Percentiles rank a stretch among this genome's conserved stretches.
These are phyloP conservation scores for Clonostachys solani DNA, from an alignment of 2,329 filamentous ascomycete genomes.

Conservation along the genomic window DNA sequence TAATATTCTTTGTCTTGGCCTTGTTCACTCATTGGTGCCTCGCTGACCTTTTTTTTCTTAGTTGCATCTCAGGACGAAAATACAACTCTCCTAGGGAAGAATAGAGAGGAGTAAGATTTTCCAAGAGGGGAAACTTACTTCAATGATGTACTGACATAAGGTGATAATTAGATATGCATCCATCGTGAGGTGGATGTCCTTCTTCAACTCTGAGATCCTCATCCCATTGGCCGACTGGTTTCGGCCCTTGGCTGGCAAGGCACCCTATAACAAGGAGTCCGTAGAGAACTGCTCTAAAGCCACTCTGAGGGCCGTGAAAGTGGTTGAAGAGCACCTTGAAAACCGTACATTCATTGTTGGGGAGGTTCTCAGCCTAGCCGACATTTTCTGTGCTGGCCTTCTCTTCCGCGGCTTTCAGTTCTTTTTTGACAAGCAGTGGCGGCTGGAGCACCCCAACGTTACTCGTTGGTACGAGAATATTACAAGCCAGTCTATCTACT, in stretches of 20 bases:
- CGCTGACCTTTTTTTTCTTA: constrained; percentile 26
- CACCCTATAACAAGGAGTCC: constrained; percentile 95
- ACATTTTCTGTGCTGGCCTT: constrained; percentile 77
- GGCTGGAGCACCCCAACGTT: constrained; percentile 74
- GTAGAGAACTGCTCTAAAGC: constrained; percentile 75
- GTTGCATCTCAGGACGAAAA: constrained; percentile 99
- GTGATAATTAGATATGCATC: constrained; percentile 68
- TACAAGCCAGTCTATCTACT: constrained; percentile 87
- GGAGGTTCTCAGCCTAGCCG: constrained; percentile 94
- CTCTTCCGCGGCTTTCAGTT: constrained; percentile 84
- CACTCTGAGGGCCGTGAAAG: constrained; percentile 61
- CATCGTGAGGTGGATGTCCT: constrained; percentile 97
- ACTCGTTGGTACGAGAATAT: constrained; percentile 94
- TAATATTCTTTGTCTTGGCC: too few species aligned
- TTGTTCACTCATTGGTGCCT: too few species aligned
- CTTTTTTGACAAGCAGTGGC: constrained; percentile 91
- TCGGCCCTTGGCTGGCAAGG: constrained; percentile 75
- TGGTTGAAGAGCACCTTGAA: constrained; percentile 82
- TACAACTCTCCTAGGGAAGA: constrained; percentile 98
- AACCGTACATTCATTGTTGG: constrained; percentile 95
- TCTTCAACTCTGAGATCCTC: constrained; percentile 85
- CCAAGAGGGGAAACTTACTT: not conserved
- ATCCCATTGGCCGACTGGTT: constrained; percentile 72
- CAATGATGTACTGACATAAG: constrained; percentile 9
- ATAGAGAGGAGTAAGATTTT: constrained; percentile 84